These are phyloP conservation scores for Macrolepiota albuminosa DNA, from an alignment of 768 basidiomycete genomes.

Conservation along the genomic window DNA sequence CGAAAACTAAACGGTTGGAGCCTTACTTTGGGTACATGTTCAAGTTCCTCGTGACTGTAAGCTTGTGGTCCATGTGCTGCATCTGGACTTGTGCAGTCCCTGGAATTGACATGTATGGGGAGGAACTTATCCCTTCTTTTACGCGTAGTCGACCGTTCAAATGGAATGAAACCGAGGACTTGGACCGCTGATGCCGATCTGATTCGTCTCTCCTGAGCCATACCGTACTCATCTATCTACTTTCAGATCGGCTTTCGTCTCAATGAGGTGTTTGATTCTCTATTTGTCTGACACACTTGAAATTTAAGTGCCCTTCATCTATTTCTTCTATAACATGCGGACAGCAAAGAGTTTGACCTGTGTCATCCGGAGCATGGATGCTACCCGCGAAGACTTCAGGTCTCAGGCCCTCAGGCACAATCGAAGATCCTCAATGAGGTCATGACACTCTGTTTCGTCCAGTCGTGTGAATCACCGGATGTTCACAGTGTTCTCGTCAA, in stretches of 20 bases:
- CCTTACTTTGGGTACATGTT: background rate
- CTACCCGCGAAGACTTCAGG: background rate
- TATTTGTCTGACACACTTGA: background rate
- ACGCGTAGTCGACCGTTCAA: background rate
- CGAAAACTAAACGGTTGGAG: too few species aligned
- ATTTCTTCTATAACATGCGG: background rate
- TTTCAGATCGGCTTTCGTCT: background rate
- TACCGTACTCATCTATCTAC: background rate
- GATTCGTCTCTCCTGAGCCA: background rate
- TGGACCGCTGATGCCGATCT: background rate
- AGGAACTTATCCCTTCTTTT: background rate
- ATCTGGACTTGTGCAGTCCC: background rate
- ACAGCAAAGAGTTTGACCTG: background rate
- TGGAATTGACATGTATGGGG: background rate
- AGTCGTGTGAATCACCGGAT: background rate
- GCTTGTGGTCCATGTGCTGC: background rate
- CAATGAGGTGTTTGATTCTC: background rate
- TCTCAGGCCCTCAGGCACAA: background rate
- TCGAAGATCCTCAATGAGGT: constrained; percentile 1
- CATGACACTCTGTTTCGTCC: background rate
- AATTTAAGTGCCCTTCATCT: background rate
- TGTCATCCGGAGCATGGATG: background rate
- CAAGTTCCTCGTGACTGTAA: background rate
- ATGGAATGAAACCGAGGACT: background rate
- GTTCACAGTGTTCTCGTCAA: background rate